phyloP scores from a whole-genome alignment of 257 asterid species.

The Solanum raphanifolium region DNA sequence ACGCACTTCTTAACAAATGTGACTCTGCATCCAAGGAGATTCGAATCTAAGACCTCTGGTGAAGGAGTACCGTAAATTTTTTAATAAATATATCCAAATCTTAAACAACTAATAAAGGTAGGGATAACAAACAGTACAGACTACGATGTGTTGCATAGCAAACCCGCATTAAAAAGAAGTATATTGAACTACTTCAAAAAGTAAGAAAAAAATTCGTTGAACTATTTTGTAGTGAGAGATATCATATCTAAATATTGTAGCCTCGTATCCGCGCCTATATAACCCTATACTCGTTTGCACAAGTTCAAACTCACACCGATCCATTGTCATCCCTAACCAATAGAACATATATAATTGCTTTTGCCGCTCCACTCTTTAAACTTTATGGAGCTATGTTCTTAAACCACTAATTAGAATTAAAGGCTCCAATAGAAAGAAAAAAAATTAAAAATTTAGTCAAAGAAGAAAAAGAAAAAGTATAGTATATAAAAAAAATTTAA shows the following conservation, averaged over 20 bases:
- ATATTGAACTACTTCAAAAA: neutral
- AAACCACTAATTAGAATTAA: neutral
- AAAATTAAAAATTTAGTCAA: neutral
- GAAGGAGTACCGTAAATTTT: neutral
- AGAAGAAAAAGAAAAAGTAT: neutral
- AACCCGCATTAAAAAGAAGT: fast-evolving
- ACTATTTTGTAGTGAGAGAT: neutral
- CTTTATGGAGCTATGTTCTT: neutral
- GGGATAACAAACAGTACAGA: neutral
- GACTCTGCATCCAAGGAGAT: neutral
- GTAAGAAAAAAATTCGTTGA: neutral
- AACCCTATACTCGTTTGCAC: neutral
- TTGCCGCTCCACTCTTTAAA: neutral
- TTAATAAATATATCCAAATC: neutral
- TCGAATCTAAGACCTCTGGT: fast-evolving
- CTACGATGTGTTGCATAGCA: neutral
- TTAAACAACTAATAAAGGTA: neutral
- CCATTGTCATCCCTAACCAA: neutral
- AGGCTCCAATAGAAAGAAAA: neutral
- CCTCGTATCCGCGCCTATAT: neutral
- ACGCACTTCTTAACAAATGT: neutral
- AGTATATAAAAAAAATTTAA: neutral
- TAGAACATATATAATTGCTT: neutral
- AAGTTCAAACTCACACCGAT: neutral
- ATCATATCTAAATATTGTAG: neutral